phyloP scores from a whole-genome alignment of 2,329 filamentous ascomycete genomes.

The Sporothrix humicola region DNA sequence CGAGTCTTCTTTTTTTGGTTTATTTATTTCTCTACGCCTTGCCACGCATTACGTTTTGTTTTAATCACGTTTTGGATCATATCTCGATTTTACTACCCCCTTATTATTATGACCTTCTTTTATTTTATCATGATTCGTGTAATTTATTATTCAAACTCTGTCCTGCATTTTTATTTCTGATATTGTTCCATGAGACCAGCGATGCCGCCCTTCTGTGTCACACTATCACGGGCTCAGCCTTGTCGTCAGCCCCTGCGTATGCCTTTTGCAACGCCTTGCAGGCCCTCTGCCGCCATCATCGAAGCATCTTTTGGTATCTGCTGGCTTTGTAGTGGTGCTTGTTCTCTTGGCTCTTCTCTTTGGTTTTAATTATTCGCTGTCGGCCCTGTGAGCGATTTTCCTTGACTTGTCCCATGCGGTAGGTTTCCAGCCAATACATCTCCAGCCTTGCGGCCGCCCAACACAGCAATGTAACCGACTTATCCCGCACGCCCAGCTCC shows the following conservation, averaged over 20 bases:
- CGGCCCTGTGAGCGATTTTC: too few relatives aligned
- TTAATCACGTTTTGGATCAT: conserved; percentile 9
- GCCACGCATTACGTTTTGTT: not conserved
- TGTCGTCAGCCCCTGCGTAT: not conserved
- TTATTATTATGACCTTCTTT: not conserved
- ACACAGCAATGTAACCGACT: not conserved
- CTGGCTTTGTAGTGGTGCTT: not conserved
- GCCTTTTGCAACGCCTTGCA: not conserved
- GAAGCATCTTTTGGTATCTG: not conserved
- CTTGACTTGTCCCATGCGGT: not conserved
- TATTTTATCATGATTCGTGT: not conserved
- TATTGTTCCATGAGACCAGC: not conserved
- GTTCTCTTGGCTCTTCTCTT: not conserved
- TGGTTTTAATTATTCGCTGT: not conserved
- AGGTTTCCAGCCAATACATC: not conserved
- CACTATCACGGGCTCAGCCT: not conserved
- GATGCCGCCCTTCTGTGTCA: not conserved
- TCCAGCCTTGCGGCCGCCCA: not conserved
- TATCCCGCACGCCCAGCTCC: not conserved
- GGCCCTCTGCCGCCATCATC: not conserved
- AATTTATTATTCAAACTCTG: not conserved
- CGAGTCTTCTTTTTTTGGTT: not conserved
- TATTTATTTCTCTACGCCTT: not conserved
- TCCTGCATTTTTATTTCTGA: not conserved
- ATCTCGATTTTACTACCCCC: not conserved